A percentile compares a stretch with the other conserved stretches of the same genome.
phyloP scores from a whole-genome alignment of 2,329 filamentous ascomycete species.

The Curvularia verruculosa region DNA sequence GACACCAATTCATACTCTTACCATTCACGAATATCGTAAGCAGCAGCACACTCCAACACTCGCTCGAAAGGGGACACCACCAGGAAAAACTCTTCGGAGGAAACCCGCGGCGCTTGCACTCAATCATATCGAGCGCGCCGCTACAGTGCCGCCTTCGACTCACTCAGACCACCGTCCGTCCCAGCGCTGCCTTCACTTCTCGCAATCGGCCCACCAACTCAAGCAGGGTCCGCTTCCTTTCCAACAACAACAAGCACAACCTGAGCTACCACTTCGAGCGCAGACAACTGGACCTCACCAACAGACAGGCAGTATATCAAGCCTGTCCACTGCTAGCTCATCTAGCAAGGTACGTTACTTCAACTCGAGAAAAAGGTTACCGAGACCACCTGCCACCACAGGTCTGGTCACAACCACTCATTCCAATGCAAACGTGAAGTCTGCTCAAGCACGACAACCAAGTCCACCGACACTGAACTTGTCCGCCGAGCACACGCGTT shows the following conservation, averaged over 20 bases:
- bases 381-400: constrained; percentile 34
- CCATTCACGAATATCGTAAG: constrained; percentile 50
- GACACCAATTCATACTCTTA: constrained; percentile 43
- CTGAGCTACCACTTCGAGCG: constrained; percentile 32
- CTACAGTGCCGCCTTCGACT: constrained; percentile 21
- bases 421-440: constrained; percentile 26
- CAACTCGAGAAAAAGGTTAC: constrained; percentile 45
- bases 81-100: constrained; percentile 45
- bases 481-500: constrained; percentile 30
- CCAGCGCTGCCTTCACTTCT: constrained; percentile 33
- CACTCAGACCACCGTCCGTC: constrained; percentile 21
- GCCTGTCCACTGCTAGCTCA: constrained; percentile 18
- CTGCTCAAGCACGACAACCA: constrained; percentile 23
- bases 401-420: constrained; percentile 15
- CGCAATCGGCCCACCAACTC: constrained; percentile 41
- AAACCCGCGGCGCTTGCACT: constrained; percentile 45
- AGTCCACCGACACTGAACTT: constrained; percentile 26
- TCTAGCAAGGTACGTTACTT: constrained; percentile 37
- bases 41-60: constrained; percentile 42
- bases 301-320: constrained; percentile 25
- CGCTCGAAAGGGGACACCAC: constrained; percentile 34
- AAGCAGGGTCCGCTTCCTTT: constrained; percentile 23
- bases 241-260: constrained; percentile 24
- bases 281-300: constrained; percentile 37
- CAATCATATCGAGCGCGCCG: constrained; percentile 40